phyloP scores from a whole-genome alignment of 345 rosid genomes.

The Nasturtium officinale region DNA sequence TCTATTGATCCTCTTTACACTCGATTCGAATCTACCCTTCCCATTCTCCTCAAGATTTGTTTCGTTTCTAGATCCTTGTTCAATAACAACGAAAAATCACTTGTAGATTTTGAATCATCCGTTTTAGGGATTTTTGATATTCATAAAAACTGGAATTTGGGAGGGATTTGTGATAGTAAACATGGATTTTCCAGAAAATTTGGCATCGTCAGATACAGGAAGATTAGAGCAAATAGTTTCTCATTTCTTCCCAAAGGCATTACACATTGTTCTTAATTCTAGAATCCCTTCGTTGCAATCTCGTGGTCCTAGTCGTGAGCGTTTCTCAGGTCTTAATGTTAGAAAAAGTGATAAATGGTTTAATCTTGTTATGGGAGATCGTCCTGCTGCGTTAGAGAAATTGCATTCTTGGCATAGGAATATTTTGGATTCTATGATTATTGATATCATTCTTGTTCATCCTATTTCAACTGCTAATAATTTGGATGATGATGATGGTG shows the following conservation, averaged over 20 bases:
- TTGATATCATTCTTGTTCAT: slow-evolving; percentile 75
- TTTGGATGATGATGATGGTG: slow-evolving; percentile 36
- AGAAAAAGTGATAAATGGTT: slow-evolving; percentile 91
- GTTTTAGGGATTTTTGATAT: background rate
- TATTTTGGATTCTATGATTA: slow-evolving; percentile 74
- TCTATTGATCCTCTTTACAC: slow-evolving; percentile 4
- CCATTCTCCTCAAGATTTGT: background rate
- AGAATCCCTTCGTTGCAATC: slow-evolving; percentile 75
- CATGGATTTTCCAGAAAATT: slow-evolving; percentile 51
- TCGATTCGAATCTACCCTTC: background rate
- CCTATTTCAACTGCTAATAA: slow-evolving; percentile 45
- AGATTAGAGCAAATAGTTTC: slow-evolving; percentile 75
- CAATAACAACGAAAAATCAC: background rate
- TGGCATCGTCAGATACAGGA: slow-evolving; percentile 46
- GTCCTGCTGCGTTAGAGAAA: slow-evolving; percentile 70
- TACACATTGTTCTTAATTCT: slow-evolving; percentile 74
- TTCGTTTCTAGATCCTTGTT: slow-evolving; percentile 1
- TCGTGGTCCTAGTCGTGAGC: slow-evolving; percentile 45
- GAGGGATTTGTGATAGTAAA: background rate
- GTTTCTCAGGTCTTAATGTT: slow-evolving; percentile 46
- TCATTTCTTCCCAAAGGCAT: slow-evolving; percentile 73
- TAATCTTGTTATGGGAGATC: slow-evolving; percentile 79
- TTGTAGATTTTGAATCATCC: background rate
- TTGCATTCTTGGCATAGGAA: slow-evolving; percentile 76
- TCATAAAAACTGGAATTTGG: slow-evolving; percentile 1